Evolutionary conservation across 1,139 yeast species (phyloP).

Genomic region (Suhomyces kunorum): DNA sequence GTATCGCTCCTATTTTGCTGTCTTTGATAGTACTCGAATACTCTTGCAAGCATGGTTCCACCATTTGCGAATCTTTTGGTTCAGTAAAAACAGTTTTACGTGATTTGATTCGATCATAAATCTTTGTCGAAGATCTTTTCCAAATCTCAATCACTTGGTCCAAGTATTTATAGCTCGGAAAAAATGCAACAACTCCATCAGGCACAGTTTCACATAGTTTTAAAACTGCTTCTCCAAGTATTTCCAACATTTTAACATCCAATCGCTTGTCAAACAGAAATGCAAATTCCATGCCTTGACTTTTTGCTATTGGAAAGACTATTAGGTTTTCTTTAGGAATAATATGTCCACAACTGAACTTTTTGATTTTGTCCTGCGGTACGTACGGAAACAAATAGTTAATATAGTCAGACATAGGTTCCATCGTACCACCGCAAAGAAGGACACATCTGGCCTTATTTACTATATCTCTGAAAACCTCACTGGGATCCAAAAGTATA

Average conservation of each 20-base stretch:
- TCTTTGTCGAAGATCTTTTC: constrained; percentile 34
- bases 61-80: constrained; percentile 43
- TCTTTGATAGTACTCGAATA: constrained; percentile 46
- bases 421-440: constrained; percentile 96
- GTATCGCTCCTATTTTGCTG: constrained; percentile 54
- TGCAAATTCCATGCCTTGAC: constrained; percentile 41
- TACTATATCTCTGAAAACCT: constrained; percentile 64
- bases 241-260: constrained; percentile 44
- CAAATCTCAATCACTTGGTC: constrained; percentile 52
- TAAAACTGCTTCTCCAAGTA: constrained; percentile 54
- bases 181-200: constrained; percentile 75
- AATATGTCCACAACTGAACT: constrained; percentile 80
- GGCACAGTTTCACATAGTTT: constrained; percentile 56
- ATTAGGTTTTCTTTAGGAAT: constrained; percentile 69
- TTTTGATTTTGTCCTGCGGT: constrained; percentile 40
- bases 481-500: constrained; percentile 79
- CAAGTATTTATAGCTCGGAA: constrained; percentile 82
- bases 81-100: constrained; percentile 59
- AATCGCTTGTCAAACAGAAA: constrained; percentile 72
- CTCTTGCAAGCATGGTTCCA: constrained; percentile 48
- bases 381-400: constrained; percentile 66
- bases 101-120: constrained; percentile 34
- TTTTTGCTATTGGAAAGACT: constrained; percentile 53
- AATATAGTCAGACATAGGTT: constrained; percentile 74
- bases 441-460: constrained; percentile 70